Base-by-base conservation (phyloP, 2,329 filamentous ascomycete species). In the Hymenoscyphus scutula region DNA sequence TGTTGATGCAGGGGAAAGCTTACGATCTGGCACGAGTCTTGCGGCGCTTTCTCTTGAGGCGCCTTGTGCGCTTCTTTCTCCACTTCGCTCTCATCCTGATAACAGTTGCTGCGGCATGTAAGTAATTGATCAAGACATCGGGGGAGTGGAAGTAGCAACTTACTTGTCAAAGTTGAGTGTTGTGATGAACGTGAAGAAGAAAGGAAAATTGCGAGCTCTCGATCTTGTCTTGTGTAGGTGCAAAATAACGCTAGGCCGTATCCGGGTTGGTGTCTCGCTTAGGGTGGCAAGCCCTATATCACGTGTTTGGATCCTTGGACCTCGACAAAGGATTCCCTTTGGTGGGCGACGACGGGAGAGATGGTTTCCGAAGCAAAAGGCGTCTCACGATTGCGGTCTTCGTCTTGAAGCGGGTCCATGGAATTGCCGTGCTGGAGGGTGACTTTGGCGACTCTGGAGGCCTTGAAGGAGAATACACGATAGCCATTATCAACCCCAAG, bases 21-120 rank as follows among this genome's bases (percentile, higher is more conserved):
- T 86, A 98, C 95, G 89, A 93, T 84, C 95, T 85, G 77, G 94
- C 95, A 81, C 95, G 89, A 84, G 95, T 97, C 94, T 99, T 99
- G 92, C 95, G 96, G 85, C 95, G 92, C 93, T 99, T 99, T 80
- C 93, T 90, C 90, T 98, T 98, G 82, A 99, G 92, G 82, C 95
- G 89, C 77, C 95, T 88, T 84, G 97, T 93, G 81, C 95, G 88
- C 94, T 99, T 99, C 91, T 99, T 99, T 87, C 94, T 95, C 95
- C 95, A 98, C 87, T 98, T 98, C 79, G 92, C 93, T 95, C 94
- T 84, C 85, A 88, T 87, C 82, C 82, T 66, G 48, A 60, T 55
- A 60, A 60, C 59, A 30, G 30, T 41, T 29, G 59, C 27, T 61
- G 34, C 11, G 23, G 6, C 29, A 23, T 38, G 41, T 30, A 19